Conservation (phyloP, 441 rosid genomes). For the Corymbia calophylla region DNA sequence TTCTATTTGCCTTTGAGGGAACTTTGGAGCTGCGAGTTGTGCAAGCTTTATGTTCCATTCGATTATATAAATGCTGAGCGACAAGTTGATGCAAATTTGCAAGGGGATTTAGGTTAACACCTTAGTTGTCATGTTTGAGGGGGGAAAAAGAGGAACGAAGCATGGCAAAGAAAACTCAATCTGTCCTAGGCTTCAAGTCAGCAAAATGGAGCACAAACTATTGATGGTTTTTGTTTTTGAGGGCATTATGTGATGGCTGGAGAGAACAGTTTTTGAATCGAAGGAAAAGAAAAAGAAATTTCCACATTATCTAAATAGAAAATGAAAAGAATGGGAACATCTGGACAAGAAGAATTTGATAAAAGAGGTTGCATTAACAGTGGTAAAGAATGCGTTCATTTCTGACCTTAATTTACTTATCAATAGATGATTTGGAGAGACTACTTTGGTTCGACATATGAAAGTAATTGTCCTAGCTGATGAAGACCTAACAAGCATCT, state of each 20-base stretch:
- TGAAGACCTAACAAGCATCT: background rate
- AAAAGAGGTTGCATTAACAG: background rate
- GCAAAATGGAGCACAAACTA: background rate
- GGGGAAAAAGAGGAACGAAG: background rate
- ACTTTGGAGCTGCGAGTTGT: too few species aligned
- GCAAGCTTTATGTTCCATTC: background rate
- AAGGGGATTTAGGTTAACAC: background rate
- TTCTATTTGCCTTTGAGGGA: background rate
- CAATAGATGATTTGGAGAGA: background rate
- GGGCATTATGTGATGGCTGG: background rate
- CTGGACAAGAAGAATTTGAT: background rate
- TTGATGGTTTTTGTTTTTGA: background rate
- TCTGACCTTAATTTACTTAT: background rate
- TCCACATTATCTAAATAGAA: background rate
- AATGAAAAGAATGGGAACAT: background rate
- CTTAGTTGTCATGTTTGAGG: background rate
- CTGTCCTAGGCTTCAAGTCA: background rate
- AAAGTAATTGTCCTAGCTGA: background rate
- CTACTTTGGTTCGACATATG: background rate
- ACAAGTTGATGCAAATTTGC: background rate
- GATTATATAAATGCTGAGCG: background rate
- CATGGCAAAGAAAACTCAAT: background rate
- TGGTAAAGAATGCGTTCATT: background rate
- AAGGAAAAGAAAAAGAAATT: background rate
- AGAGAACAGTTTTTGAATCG: background rate